Percentiles rank a stretch among this genome's conserved stretches.
Evolutionary conservation across 768 basidiomycete species (phyloP).

Genomic region (Serendipita sp.): DNA sequence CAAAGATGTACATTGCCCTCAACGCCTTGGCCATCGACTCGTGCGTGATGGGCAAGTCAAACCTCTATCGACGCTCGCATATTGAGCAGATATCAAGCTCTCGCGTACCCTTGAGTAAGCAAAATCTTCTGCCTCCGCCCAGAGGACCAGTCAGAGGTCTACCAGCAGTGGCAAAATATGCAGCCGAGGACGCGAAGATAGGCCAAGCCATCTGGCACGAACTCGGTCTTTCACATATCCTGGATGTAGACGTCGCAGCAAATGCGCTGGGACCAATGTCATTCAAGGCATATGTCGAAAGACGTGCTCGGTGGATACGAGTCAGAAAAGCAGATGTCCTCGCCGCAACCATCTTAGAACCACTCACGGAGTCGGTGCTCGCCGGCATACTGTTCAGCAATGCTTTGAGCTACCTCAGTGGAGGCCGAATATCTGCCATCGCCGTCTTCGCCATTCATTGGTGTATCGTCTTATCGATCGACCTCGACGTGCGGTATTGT

Average conservation of each 20-base stretch:
- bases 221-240: constrained; percentile 68
- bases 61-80: constrained; percentile 81
- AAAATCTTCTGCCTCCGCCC: constrained; percentile 15
- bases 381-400: constrained; percentile 47
- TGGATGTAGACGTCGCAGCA: constrained; percentile 79
- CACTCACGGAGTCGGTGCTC: constrained; percentile 77
- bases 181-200: constrained; percentile 99
- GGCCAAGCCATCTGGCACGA: constrained; percentile 88
- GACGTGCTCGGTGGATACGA: constrained; percentile 91
- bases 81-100: constrained; percentile 59
- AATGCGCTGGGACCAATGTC: constrained; percentile 85
- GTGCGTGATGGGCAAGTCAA: constrained; percentile 94
- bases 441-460: constrained; percentile 15
- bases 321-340: constrained; percentile 90
- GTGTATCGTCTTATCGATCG: constrained; percentile 55
- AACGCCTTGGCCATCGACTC: constrained; percentile 80
- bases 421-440: constrained; percentile 32
- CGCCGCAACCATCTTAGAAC: constrained; percentile 74
- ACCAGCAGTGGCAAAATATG: constrained; percentile 65
- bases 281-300: constrained; percentile 66
- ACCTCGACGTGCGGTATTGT: constrained; percentile 67
- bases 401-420: constrained; percentile 31
- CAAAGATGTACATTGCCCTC: constrained; percentile 95
- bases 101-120: constrained; percentile 15
- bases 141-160: constrained; percentile 34